Evolutionary conservation across 768 basidiomycete genomes (phyloP).

Genomic region (Mycena leptocephala): DNA sequence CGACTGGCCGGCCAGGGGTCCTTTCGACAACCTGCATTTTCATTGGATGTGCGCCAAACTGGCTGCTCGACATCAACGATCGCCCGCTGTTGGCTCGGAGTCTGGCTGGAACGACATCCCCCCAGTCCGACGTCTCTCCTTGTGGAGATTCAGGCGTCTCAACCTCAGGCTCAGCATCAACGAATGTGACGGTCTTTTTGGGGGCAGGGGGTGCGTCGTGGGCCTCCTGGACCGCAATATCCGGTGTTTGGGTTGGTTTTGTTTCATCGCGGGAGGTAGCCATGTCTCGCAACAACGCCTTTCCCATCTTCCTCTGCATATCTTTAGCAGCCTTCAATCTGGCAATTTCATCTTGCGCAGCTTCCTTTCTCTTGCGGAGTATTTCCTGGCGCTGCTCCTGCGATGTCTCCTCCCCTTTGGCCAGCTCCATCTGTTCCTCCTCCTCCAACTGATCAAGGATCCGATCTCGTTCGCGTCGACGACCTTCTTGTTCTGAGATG

Average conservation of each 20-base stretch:
- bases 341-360: slow-evolving; percentile 57
- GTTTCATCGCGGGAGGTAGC: slow-evolving; percentile 58
- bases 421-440: slow-evolving; percentile 71
- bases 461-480: slow-evolving; percentile 72
- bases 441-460: slow-evolving; percentile 81
- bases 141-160: background rate
- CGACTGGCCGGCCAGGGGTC: slow-evolving; percentile 51
- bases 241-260: slow-evolving; percentile 39
- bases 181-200: slow-evolving; percentile 79
- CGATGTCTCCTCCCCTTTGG: slow-evolving; percentile 57
- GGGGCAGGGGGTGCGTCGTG: slow-evolving; percentile 46
- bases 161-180: slow-evolving; percentile 43
- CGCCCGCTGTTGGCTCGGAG: slow-evolving; percentile 58
- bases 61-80: slow-evolving; percentile 53
- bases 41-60: slow-evolving; percentile 67
- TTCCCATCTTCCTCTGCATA: slow-evolving; percentile 87
- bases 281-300: slow-evolving; percentile 69
- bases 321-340: slow-evolving; percentile 61
- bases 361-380: slow-evolving; percentile 68
- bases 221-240: slow-evolving; percentile 48
- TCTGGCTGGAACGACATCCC: slow-evolving; percentile 69
- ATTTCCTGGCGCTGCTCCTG: slow-evolving; percentile 61
- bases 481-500: slow-evolving; percentile 62
- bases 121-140: slow-evolving; percentile 57
- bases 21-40: slow-evolving; percentile 82